phyloP scores from a whole-genome alignment of 2,329 filamentous ascomycete species.

The Trichoderma koningii region DNA sequence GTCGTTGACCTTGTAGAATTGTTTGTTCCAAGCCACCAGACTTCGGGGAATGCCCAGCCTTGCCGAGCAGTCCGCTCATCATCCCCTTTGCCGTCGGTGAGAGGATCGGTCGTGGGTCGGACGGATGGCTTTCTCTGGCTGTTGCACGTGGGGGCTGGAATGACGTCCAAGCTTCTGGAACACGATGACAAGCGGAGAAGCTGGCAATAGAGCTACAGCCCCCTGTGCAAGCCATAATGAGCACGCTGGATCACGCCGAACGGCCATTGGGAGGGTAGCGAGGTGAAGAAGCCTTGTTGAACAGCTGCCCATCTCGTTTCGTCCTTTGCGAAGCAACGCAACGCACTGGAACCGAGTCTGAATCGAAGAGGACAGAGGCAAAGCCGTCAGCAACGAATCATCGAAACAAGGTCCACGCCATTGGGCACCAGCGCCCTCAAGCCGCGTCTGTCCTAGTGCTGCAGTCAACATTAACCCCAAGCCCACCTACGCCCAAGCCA shows the following conservation, averaged over 20 bases:
- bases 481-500: background rate
- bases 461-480: background rate
- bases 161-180: constrained; percentile 23
- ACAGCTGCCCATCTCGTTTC: background rate
- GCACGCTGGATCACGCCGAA: background rate
- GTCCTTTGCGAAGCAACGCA: background rate
- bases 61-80: constrained; percentile 4
- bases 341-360: background rate
- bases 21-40: background rate
- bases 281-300: background rate
- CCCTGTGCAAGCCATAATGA: background rate
- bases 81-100: constrained; percentile 15
- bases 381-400: background rate
- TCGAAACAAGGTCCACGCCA: background rate
- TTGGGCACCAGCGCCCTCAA: constrained; percentile 16
- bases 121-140: background rate
- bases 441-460: constrained; percentile 17
- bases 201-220: background rate
- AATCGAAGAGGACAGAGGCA: background rate
- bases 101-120: constrained; percentile 12
- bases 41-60: constrained; percentile 12
- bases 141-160: constrained; percentile 17
- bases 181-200: background rate
- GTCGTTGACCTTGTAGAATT: background rate
- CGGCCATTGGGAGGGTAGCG: background rate